phyloP scores from a whole-genome alignment of 768 basidiomycete species.

The Boletus huronensis region DNA sequence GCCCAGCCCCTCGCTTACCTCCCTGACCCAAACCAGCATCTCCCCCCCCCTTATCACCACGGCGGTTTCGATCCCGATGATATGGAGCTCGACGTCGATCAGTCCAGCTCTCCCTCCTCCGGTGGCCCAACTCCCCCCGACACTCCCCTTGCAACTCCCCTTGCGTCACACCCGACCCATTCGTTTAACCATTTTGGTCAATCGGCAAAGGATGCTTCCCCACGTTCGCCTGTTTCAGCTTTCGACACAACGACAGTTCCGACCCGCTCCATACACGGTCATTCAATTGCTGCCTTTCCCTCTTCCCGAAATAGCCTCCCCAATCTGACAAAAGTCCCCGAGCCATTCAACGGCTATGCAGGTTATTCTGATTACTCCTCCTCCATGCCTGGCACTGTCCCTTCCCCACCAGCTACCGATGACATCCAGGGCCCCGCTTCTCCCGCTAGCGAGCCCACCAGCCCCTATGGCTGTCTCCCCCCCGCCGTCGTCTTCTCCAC shows the following conservation, averaged over 20 bases:
- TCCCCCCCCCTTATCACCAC: conserved; percentile 32
- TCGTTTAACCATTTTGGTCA: conserved; percentile 32
- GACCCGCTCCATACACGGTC: conserved; percentile 38
- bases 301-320: conserved; percentile 28
- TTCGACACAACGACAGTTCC: conserved; percentile 55
- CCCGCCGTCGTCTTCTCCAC: conserved; percentile 62
- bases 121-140: conserved; percentile 37
- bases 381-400: conserved; percentile 55
- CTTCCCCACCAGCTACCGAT: conserved; percentile 32
- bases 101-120: conserved; percentile 52
- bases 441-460: conserved; percentile 32
- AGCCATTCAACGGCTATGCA: conserved; percentile 68
- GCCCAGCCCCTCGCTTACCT: conserved; percentile 30
- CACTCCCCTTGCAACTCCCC: conserved; percentile 43
- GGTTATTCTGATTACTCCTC: conserved; percentile 64
- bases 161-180: conserved; percentile 33
- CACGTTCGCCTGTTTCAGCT: conserved; percentile 40
- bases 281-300: conserved; percentile 35
- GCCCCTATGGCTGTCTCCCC: conserved; percentile 51
- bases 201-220: conserved; percentile 27
- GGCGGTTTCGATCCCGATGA: conserved; percentile 68
- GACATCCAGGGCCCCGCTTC: conserved; percentile 26
- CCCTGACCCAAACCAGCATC: conserved; percentile 23
- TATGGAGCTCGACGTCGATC: conserved; percentile 74
- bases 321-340: conserved; percentile 35